A percentile compares a stretch with the other conserved stretches of the same genome.
Evolutionary conservation across 768 basidiomycete species (phyloP).

Genomic region (Leccinum olivaceopallidum): DNA sequence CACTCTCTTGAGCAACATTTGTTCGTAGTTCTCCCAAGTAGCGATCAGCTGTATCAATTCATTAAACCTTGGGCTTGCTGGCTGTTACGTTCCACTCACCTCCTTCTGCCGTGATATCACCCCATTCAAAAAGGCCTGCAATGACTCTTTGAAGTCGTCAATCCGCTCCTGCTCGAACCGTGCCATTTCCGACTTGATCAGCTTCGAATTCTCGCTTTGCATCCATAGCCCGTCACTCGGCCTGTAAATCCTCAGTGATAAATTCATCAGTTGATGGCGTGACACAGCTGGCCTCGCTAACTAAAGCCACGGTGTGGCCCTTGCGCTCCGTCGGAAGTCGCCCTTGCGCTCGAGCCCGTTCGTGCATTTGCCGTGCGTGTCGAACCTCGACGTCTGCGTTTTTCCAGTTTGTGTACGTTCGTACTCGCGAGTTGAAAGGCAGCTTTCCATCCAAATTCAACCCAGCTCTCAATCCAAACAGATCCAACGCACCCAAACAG

Average conservation of each 20-base stretch:
- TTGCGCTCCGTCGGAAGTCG: slow-evolving; percentile 36
- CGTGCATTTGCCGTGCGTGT: slow-evolving; percentile 74
- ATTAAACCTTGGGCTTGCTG: background rate
- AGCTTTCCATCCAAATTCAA: slow-evolving; percentile 45
- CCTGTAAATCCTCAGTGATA: slow-evolving; percentile 42
- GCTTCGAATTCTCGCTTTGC: slow-evolving; percentile 81
- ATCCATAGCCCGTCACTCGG: slow-evolving; percentile 81
- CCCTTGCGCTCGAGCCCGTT: slow-evolving; percentile 78
- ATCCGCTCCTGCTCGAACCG: slow-evolving; percentile 93
- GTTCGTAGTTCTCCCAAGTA: slow-evolving; percentile 84
- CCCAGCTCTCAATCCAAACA: background rate
- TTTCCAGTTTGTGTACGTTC: slow-evolving; percentile 82
- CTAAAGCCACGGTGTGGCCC: slow-evolving; percentile 64
- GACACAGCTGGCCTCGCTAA: slow-evolving; percentile 65
- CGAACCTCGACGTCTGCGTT: slow-evolving; percentile 71
- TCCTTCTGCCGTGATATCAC: slow-evolving; percentile 86
- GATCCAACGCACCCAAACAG: slow-evolving; percentile 66
- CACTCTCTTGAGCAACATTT: slow-evolving; percentile 55
- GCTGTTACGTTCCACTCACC: slow-evolving; percentile 38
- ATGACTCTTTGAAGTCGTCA: slow-evolving; percentile 84
- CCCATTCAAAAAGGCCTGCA: slow-evolving; percentile 83
- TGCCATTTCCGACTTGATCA: slow-evolving; percentile 86
- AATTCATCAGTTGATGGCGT: background rate
- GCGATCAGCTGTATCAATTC: slow-evolving; percentile 57
- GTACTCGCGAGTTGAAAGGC: slow-evolving; percentile 86